These are phyloP conservation scores for Puccinia hordei DNA, from an alignment of 1,284 basidiomycete species.

Conservation along the genomic window DNA sequence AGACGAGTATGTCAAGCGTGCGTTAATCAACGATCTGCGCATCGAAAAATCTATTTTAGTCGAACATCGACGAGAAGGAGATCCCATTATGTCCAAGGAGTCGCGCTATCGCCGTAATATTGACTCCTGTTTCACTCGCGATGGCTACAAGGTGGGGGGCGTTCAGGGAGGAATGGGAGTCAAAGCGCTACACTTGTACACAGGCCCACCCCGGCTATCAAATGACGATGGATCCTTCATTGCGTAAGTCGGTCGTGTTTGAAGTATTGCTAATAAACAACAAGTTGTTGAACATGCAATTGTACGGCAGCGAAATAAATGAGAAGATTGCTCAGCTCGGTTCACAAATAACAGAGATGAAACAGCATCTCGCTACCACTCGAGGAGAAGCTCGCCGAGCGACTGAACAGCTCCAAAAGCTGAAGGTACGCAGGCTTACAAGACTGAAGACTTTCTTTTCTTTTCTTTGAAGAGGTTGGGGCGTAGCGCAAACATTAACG, in stretches of 20 bases:
- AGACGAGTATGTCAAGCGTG: slow-evolving; percentile 47
- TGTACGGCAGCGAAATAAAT: neutral
- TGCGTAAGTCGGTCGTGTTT: slow-evolving; percentile 7
- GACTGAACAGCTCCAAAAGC: slow-evolving; percentile 1
- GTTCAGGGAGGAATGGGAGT: slow-evolving; percentile 65
- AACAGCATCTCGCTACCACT: slow-evolving; percentile 27
- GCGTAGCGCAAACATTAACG: slow-evolving; percentile 39
- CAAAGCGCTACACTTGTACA: slow-evolving; percentile 59
- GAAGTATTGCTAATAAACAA: neutral
- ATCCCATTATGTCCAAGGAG: slow-evolving; percentile 19
- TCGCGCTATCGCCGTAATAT: slow-evolving; percentile 54
- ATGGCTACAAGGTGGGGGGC: slow-evolving; percentile 36
- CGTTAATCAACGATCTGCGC: slow-evolving; percentile 43
- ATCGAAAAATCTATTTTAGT: slow-evolving; percentile 44
- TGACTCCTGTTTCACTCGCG: slow-evolving; percentile 55
- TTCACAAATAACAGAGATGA: neutral
- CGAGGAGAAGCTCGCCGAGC: neutral
- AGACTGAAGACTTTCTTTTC: neutral
- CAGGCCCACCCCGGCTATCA: slow-evolving; percentile 58
- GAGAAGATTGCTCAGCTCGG: neutral
- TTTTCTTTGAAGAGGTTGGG: neutral
- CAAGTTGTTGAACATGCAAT: neutral
- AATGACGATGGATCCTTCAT: slow-evolving; percentile 56
- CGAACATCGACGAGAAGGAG: slow-evolving; percentile 44
- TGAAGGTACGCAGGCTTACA: slow-evolving; percentile 26